These are phyloP conservation scores for Cryptosporidium parvum DNA, from an alignment of 169 alveolate genomes.

Conservation along the genomic window DNA sequence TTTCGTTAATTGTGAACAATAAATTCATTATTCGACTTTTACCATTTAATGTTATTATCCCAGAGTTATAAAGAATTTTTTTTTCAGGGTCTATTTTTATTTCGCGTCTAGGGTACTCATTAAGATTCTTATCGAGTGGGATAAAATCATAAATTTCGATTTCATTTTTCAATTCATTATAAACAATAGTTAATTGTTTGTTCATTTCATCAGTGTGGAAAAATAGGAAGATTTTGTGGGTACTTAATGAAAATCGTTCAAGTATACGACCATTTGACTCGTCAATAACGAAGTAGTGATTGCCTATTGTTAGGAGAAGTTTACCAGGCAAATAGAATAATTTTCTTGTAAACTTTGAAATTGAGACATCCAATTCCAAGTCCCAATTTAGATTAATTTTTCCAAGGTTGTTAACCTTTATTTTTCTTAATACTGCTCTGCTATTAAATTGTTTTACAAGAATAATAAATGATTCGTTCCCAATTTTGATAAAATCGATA, in stretches of 20 bases:
- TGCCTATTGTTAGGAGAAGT: background rate
- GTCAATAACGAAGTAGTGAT: conserved; percentile 6
- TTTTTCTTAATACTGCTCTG: conserved; percentile 1
- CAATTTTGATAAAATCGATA: background rate
- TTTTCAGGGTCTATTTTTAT: background rate
- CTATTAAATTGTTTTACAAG: conserved; percentile 3
- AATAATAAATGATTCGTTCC: conserved; percentile 4
- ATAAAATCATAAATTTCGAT: background rate
- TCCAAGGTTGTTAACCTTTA: background rate
- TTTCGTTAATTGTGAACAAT: conserved; percentile 1
- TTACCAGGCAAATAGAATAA: background rate
- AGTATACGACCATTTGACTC: conserved; percentile 14
- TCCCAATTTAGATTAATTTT: conserved; percentile 8
- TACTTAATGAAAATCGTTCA: background rate
- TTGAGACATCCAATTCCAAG: conserved; percentile 7
- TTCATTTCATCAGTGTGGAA: background rate
- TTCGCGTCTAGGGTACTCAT: background rate
- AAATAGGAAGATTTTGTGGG: background rate
- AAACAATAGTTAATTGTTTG: background rate
- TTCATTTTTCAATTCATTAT: conserved; percentile 10
- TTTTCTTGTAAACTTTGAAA: background rate
- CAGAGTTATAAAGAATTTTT: conserved; percentile 22
- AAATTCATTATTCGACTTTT: background rate
- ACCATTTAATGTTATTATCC: conserved; percentile 2
- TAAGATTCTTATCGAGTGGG: background rate